phyloP scores from a whole-genome alignment of 495 filamentous ascomycete species.

The Penicillium atrosanguineum region DNA sequence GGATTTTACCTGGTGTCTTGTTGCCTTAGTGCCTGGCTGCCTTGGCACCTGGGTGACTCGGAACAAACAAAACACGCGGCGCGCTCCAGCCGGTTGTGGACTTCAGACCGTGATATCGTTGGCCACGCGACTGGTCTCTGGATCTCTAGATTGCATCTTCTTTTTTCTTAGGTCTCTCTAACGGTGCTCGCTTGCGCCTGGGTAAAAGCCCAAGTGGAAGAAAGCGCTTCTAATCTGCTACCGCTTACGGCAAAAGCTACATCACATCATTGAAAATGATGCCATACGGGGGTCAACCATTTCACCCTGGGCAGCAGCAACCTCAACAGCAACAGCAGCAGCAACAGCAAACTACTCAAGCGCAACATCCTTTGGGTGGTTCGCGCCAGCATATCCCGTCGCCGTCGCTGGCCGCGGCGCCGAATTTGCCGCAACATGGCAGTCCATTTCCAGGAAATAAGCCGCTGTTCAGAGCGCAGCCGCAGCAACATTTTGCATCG shows the following conservation, averaged over 20 bases:
- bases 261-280: constrained; percentile 26
- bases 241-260: constrained; percentile 19
- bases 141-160: constrained; percentile 3
- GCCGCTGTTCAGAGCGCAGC: constrained; percentile 25
- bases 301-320: constrained; percentile 31
- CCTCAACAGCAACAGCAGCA: constrained; percentile 27
- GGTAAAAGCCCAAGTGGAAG: not conserved
- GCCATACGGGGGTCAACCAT: constrained; percentile 35
- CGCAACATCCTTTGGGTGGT: constrained; percentile 17
- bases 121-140: constrained; percentile 2
- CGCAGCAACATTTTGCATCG: constrained; percentile 29
- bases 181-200: constrained; percentile 20
- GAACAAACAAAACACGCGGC: constrained; percentile 34
- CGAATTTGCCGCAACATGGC: constrained; percentile 30
- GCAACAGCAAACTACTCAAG: constrained; percentile 18
- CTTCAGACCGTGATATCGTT: constrained; percentile 5
- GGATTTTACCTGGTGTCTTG: constrained; percentile 5
- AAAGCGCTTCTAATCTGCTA: constrained; percentile 10
- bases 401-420: constrained; percentile 29
- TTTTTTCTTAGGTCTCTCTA: not conserved
- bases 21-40: constrained; percentile 7
- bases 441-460: constrained; percentile 27
- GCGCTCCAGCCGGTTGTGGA: constrained; percentile 21
- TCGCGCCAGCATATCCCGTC: constrained; percentile 32
- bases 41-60: constrained; percentile 14